Percentiles rank a stretch among this genome's conserved stretches.
Evolutionary conservation across 805 yeast species (phyloP).

Genomic region (Suhomyces sp.): DNA sequence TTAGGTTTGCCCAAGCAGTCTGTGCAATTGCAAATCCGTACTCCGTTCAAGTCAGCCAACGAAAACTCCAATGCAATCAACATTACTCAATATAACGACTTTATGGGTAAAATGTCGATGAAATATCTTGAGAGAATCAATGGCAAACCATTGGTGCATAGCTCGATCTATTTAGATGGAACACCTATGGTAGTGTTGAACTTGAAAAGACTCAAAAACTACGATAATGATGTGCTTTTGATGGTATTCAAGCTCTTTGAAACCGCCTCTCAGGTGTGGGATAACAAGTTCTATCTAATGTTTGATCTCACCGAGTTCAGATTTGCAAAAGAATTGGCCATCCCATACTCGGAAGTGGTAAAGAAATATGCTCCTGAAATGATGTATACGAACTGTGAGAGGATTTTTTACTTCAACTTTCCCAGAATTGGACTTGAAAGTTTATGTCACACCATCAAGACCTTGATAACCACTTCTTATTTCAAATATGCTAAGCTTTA

Average conservation of each 20-base stretch:
- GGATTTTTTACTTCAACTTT: constrained; percentile 51
- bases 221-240: constrained; percentile 44
- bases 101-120: constrained; percentile 65
- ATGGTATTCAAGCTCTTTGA: constrained; percentile 61
- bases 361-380: constrained; percentile 50
- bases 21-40: constrained; percentile 55
- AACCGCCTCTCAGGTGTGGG: constrained; percentile 68
- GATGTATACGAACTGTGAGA: constrained; percentile 50
- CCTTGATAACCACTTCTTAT: constrained; percentile 12
- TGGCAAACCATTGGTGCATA: constrained; percentile 52
- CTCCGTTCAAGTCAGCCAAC: constrained; percentile 41
- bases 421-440: constrained; percentile 23
- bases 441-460: not conserved
- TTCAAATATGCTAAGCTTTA: constrained; percentile 16
- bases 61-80: constrained; percentile 43
- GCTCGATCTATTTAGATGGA: constrained; percentile 70
- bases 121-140: constrained; percentile 47
- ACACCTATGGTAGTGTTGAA: constrained; percentile 62
- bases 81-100: constrained; percentile 53
- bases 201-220: constrained; percentile 31
- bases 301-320: constrained; percentile 67
- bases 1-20: constrained; percentile 61
- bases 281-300: constrained; percentile 57
- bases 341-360: constrained; percentile 34
- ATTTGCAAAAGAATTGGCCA: constrained; percentile 21